These are phyloP conservation scores for Chalciporus pseudorubinellus DNA, from an alignment of 768 basidiomycete genomes.

Conservation along the genomic window DNA sequence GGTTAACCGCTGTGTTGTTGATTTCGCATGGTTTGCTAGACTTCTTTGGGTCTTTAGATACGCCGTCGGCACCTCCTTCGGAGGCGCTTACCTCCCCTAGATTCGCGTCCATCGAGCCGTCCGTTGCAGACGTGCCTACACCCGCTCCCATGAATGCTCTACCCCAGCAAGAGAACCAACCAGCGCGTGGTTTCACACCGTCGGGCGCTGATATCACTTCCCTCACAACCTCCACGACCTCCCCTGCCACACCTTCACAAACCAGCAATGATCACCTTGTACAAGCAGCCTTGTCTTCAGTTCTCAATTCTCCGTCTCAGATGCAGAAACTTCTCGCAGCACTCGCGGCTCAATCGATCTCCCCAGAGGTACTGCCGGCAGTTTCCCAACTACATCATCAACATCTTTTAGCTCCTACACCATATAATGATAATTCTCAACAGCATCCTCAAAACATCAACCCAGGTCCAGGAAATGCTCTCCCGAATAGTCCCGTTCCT, in stretches of 20 bases:
- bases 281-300: constrained; percentile 49
- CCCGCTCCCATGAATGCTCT: constrained; percentile 13
- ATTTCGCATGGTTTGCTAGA: constrained; percentile 27
- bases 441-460: constrained; percentile 3
- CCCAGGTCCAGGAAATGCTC: not conserved
- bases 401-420: constrained; percentile 29
- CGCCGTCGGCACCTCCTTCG: constrained; percentile 40
- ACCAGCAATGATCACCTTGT: constrained; percentile 44
- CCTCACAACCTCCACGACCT: constrained; percentile 5
- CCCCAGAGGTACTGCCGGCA: constrained; percentile 22
- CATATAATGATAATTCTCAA: constrained; percentile 21
- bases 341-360: constrained; percentile 31
- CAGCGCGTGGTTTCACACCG: constrained; percentile 11
- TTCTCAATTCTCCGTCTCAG: constrained; percentile 49
- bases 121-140: constrained; percentile 16
- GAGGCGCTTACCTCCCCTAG: constrained; percentile 28
- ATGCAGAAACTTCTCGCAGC: constrained; percentile 56
- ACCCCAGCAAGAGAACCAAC: constrained; percentile 16
- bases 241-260: constrained; percentile 9
- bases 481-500: constrained; percentile 9
- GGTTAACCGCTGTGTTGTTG: not conserved
- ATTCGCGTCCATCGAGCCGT: constrained; percentile 28
- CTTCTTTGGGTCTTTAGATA: constrained; percentile 45
- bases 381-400: constrained; percentile 19
- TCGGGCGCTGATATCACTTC: constrained; percentile 13